A percentile compares a stretch with the other conserved stretches of the same genome.
Conservation (phyloP, 176 grass and related monocot species). For the Aechmea fasciata region DNA sequence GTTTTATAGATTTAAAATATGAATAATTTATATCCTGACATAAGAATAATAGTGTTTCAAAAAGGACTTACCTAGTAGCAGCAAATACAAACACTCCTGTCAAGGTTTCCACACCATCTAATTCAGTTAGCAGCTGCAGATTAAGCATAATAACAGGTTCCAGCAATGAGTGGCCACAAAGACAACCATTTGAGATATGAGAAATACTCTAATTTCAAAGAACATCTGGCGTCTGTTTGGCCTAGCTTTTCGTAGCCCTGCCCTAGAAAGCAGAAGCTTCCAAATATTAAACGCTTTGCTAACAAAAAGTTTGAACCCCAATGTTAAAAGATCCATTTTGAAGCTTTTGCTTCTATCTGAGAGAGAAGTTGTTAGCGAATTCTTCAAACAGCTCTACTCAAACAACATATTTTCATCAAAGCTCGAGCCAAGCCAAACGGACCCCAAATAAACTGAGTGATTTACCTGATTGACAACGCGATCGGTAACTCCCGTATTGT, state of each 20-base stretch:
- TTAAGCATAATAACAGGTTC: constrained; percentile 3
- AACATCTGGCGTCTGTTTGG: too few relatives aligned
- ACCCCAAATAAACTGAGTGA: background rate
- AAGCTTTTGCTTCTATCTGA: background rate
- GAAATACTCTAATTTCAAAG: too few relatives aligned
- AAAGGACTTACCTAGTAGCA: constrained; percentile 57
- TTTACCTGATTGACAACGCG: constrained; percentile 97
- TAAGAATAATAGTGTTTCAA: background rate
- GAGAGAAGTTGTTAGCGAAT: too few relatives aligned
- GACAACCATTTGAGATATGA: background rate
- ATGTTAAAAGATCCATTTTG: background rate
- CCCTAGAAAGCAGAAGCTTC: too few relatives aligned
- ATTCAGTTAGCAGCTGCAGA: constrained; percentile 85
- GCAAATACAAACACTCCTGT: constrained; percentile 98
- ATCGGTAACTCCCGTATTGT: constrained; percentile 87
- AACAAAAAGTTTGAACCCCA: constrained; percentile 12
- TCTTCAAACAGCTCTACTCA: too few relatives aligned
- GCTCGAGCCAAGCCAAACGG: background rate
- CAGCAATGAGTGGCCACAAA: background rate
- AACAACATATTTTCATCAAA: too few relatives aligned
- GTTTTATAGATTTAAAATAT: too few relatives aligned
- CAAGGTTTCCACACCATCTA: constrained; percentile 91
- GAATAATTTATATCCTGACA: background rate
- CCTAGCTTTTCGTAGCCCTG: too few relatives aligned
- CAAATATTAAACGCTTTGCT: background rate